A percentile compares a stretch with the other conserved stretches of the same genome.
phyloP scores from a whole-genome alignment of 2,329 filamentous ascomycete genomes.

The Fonsecaea nubica region DNA sequence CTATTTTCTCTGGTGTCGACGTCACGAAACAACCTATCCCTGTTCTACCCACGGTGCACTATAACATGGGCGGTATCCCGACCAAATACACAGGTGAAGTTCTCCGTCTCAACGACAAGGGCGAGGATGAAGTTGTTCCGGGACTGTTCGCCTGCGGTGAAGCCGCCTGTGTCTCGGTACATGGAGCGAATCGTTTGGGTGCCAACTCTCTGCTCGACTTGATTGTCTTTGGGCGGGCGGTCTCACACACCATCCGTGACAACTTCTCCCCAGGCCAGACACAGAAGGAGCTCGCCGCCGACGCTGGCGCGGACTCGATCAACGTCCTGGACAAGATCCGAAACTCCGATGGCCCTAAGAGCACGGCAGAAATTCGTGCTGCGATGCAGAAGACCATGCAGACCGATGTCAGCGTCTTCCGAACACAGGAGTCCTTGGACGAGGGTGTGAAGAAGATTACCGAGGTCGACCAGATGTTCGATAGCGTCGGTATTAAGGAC shows the following conservation, averaged over 20 bases:
- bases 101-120: conserved; percentile 81
- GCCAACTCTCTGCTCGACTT: conserved; percentile 98
- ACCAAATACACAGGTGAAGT: conserved; percentile 98
- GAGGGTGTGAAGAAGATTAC: conserved; percentile 82
- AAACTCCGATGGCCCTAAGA: conserved; percentile 76
- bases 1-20: conserved; percentile 96
- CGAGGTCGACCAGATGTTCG: conserved; percentile 75
- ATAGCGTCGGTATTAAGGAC: conserved; percentile 85
- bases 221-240: conserved; percentile 96
- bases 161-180: conserved; percentile 95
- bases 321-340: conserved; percentile 74
- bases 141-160: conserved; percentile 97
- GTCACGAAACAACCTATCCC: conserved; percentile 97
- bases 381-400: conserved; percentile 97
- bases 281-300: conserved; percentile 78
- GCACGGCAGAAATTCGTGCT: conserved; percentile 79
- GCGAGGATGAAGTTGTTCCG: conserved; percentile 90
- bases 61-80: conserved; percentile 99
- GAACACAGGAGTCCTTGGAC: conserved; percentile 80
- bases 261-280: conserved; percentile 84
- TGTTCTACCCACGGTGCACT: conserved; percentile 95
- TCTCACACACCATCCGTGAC: conserved; percentile 95
- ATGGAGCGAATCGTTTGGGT: conserved; percentile 96
- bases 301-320: conserved; percentile 80
- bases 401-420: conserved; percentile 89